Base-by-base conservation (phyloP, 2,329 filamentous ascomycete genomes). In the Aspergillus novofumigatus region DNA sequence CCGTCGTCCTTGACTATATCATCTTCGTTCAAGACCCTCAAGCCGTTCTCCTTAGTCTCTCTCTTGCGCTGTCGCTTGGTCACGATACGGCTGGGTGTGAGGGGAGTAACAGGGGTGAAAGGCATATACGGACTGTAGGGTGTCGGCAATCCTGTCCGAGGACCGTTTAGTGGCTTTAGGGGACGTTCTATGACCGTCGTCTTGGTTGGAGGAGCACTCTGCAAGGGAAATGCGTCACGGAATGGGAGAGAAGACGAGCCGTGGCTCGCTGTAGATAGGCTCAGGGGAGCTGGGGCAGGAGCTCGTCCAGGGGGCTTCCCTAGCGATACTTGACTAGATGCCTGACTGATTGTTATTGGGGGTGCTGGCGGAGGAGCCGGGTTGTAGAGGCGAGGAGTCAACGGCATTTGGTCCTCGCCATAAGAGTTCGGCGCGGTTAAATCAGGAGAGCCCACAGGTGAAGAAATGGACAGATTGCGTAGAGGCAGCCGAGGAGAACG, bases 401-500 rank as follows among this genome's bases (percentile, higher is more conserved):
- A 73, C 1, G 83, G 77, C 1, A 82, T 81, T n/a, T 81, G 77
- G n/a, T 74, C 77, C 23, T 79, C 77, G 14, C 77, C 71, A 58
- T 80, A 80, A 50, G 79, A 73, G 44, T 70, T 69, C 45, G 74
- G 67, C 3, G 73, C 70, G 26, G 72, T 71, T 25, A 76, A 73
- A 17, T 79, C 76, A 10, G 78, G 77, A 1, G 77, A 78, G 32
- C 70, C 70, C 42, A 84, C 71, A 1, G 83, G 83, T 7, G 81
- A 78, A 21, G 82, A 84, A 62, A 87, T 86, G 57, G 80, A 78
- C 41, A 86, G 74, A 58, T 83, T 83, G 53, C 81, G 81, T 49
- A 85, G 70, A 7, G 72, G 70, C 47, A 76, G 59, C 26, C 69
- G 69, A 2, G 70, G 74, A 1, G 75, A 75, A 50, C 79, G 76